Evolutionary conservation across 1,139 yeast genomes (phyloP).

Genomic region (Taphrina pruni): DNA sequence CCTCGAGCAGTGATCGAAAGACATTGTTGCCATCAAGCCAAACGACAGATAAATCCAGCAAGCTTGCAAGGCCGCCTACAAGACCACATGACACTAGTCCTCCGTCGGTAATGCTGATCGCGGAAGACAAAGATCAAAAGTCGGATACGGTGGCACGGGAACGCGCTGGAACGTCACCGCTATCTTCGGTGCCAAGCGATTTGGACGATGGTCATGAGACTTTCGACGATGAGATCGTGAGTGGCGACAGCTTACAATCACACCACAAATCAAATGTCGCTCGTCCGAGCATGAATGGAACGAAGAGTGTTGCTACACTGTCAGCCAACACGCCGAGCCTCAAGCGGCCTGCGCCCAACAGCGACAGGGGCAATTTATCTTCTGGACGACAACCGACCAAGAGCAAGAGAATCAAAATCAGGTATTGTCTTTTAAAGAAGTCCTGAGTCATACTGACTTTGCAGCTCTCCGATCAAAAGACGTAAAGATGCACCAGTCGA

Average conservation of each 20-base stretch:
- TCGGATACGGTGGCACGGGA: not conserved
- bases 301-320: not conserved
- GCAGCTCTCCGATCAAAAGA: conserved; percentile 21
- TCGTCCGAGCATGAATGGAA: not conserved
- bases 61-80: not conserved
- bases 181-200: conserved; percentile 26
- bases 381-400: conserved; percentile 6
- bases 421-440: not conserved
- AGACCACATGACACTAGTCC: not conserved
- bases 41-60: not conserved
- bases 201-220: conserved; percentile 6
- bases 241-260: not conserved
- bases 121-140: not conserved
- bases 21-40: not conserved
- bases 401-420: conserved; percentile 35
- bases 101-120: not conserved
- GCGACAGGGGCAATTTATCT: not conserved
- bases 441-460: not conserved
- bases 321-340: not conserved
- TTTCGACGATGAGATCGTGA: not conserved
- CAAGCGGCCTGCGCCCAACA: conserved; percentile 17
- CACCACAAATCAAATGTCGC: not conserved
- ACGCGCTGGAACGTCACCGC: conserved; percentile 17
- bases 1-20: not conserved
- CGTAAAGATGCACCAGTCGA: conserved; percentile 23